Evolutionary conservation across 2,329 filamentous ascomycete species (phyloP), one percentile per base, ranked within the genome.

Genomic region (Blumeriella jaapii): DNA sequence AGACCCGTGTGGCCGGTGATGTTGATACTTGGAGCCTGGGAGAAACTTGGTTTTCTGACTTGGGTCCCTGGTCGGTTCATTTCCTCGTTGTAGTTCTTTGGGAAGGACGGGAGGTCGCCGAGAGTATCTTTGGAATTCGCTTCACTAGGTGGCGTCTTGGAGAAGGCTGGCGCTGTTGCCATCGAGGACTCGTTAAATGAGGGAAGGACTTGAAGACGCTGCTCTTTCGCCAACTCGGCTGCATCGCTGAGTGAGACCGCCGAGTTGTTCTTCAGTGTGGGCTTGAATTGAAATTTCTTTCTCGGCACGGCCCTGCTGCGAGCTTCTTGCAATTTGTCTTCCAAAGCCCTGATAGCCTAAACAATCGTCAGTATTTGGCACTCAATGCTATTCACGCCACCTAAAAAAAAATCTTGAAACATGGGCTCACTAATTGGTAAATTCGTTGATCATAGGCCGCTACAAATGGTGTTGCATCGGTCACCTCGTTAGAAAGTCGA

Each of bases 361-460:
- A 4, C 3, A 28, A 27, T 11, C 38, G 85, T 24, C 10, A 48
- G 49, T 25, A 27, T 5, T 31, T n/a, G 31, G 14, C 11, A 22
- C 2, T 17, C 12, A 20, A 4, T 13, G 18, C 14, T n/a, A n/a
- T n/a, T n/a, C n/a, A n/a, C n/a, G n/a, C n/a, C n/a, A n/a, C n/a
- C n/a, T n/a, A n/a, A n/a, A n/a, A n/a, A n/a, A n/a, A n/a, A n/a
- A n/a, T n/a, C 5, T 4, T 24, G 6, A 11, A 25, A 17, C 9
- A n/a, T 29, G 10, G 25, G 34, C 52, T 36, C 59, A 86, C 83
- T 62, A 87, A 77, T 27, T 78, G 73, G 54, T 94, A 96, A 15
- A 81, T 79, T 48, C 83, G 75, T 57, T 91, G 84, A 52, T 96
- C 91, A 55, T 95, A 93, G 6, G 85, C 76, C 2, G 91, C 86